Evolutionary conservation across 164 flowering plant species (phyloP).

Genomic region (Nymphaea thermarum): DNA sequence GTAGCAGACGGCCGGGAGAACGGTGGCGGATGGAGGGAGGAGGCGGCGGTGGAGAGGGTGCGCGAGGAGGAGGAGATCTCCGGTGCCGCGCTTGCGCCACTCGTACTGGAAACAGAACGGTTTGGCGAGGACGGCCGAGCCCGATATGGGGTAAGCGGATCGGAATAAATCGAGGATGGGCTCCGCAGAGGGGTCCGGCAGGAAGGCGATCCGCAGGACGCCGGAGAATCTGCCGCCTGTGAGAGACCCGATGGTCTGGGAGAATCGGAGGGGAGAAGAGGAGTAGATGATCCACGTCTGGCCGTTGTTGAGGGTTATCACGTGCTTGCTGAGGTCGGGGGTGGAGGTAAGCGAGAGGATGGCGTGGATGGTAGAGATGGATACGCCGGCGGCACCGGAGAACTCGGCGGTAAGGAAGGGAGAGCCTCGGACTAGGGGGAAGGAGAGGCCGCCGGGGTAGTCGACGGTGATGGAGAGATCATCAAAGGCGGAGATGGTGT

Average conservation of each 20-base stretch:
- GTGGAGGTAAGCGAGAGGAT: conserved; percentile 35
- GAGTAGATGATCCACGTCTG: conserved; percentile 85
- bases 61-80: conserved; percentile 73
- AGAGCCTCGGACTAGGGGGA: conserved; percentile 74
- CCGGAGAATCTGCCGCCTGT: conserved; percentile 44
- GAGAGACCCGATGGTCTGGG: conserved; percentile 11
- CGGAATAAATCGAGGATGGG: conserved; percentile 62
- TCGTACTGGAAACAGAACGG: conserved; percentile 64
- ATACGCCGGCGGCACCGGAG: conserved; percentile 14
- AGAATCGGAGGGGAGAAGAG: conserved; percentile 45
- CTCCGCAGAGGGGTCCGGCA: conserved; percentile 37
- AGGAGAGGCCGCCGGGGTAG: conserved; percentile 39
- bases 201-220: conserved; percentile 44
- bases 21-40: conserved; percentile 19
- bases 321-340: conserved; percentile 34
- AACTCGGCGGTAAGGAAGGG: conserved; percentile 51
- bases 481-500: conserved; percentile 42
- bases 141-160: conserved; percentile 64
- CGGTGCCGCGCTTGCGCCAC: conserved; percentile 86
- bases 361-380: conserved; percentile 56
- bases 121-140: conserved; percentile 38
- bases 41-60: conserved; percentile 69
- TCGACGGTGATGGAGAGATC: conserved; percentile 80
- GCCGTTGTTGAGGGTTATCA: conserved; percentile 46
- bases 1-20: conserved; percentile 56